Evolutionary conservation across 768 basidiomycete species (phyloP).

Genomic region (Trametes cubensis): DNA sequence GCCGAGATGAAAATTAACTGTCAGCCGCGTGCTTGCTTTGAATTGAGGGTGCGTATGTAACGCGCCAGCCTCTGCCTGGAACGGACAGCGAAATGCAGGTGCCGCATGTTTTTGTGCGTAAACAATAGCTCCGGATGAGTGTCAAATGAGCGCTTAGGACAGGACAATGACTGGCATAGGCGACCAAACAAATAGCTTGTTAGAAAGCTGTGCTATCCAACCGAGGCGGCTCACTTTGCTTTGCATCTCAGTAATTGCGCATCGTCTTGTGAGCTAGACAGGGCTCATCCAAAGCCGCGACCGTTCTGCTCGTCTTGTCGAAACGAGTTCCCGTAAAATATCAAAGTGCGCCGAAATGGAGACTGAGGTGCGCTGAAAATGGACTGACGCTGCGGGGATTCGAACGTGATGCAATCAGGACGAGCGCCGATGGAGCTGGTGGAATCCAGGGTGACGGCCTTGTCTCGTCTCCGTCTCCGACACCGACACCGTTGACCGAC

Average conservation of each 20-base stretch:
- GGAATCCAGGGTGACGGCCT: neutral
- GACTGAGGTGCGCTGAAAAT: neutral
- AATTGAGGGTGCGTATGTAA: constrained; percentile 6
- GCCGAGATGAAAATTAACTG: constrained; percentile 7
- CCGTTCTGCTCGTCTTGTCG: too few relatives aligned
- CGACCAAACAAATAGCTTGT: neutral
- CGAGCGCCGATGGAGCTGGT: constrained; percentile 7
- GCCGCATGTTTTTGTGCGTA: constrained; percentile 18
- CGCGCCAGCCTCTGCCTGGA: neutral
- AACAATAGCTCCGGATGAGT: constrained; percentile 13
- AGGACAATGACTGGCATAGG: neutral
- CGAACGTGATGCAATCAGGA: constrained; percentile 21
- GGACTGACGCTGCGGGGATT: constrained; percentile 8
- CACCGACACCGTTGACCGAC: neutral
- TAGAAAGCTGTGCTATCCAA: neutral
- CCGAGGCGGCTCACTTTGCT: too few relatives aligned
- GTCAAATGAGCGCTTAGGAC: neutral
- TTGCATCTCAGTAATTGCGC: too few relatives aligned
- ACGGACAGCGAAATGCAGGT: neutral
- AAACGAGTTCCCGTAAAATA: too few relatives aligned
- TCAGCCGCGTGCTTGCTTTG: constrained; percentile 6
- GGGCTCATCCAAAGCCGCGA: too few relatives aligned
- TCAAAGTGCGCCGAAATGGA: neutral
- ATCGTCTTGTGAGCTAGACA: too few relatives aligned
- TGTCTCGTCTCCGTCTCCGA: neutral